Evolutionary conservation across 768 basidiomycete genomes (phyloP).

Genomic region (Sarcodon aspratus): DNA sequence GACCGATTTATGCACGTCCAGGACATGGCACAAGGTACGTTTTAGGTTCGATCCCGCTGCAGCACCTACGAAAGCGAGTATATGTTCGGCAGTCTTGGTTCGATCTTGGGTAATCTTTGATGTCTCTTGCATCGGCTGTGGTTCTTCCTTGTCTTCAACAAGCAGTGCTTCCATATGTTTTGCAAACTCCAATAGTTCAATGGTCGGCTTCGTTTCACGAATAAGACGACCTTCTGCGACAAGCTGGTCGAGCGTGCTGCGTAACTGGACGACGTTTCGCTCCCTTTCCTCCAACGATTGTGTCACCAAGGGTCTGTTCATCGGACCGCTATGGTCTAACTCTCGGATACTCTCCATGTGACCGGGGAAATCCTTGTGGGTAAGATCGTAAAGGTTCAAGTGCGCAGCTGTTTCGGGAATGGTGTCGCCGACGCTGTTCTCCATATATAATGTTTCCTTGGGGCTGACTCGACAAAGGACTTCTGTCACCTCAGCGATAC

Average conservation of each 20-base stretch:
- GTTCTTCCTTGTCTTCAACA: not conserved
- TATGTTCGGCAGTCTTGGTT: too few species aligned
- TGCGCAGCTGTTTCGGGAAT: too few species aligned
- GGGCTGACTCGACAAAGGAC: too few species aligned
- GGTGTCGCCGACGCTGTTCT: too few species aligned
- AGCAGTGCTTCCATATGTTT: constrained; percentile 7
- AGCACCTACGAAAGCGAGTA: too few species aligned
- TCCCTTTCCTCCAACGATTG: constrained; percentile 1
- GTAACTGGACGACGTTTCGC: constrained; percentile 6
- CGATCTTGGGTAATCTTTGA: too few species aligned
- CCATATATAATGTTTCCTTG: too few species aligned
- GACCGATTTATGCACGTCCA: too few species aligned
- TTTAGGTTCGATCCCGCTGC: too few species aligned
- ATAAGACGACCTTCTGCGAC: constrained; percentile 7
- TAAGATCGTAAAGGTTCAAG: not conserved
- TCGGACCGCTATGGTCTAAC: not conserved
- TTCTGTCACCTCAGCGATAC: too few species aligned
- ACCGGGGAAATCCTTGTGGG: not conserved
- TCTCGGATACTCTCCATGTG: not conserved
- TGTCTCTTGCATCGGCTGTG: too few species aligned
- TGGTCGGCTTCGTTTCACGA: constrained; percentile 10
- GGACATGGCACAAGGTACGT: too few species aligned
- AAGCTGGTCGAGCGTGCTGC: constrained; percentile 7
- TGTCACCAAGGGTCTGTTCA: not conserved
- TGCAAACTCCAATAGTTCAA: constrained; percentile 8